A percentile compares a stretch with the other conserved stretches of the same genome.
Conservation (phyloP, 371 early-diverging fungal genomes). For the Mucor circinelloides region DNA sequence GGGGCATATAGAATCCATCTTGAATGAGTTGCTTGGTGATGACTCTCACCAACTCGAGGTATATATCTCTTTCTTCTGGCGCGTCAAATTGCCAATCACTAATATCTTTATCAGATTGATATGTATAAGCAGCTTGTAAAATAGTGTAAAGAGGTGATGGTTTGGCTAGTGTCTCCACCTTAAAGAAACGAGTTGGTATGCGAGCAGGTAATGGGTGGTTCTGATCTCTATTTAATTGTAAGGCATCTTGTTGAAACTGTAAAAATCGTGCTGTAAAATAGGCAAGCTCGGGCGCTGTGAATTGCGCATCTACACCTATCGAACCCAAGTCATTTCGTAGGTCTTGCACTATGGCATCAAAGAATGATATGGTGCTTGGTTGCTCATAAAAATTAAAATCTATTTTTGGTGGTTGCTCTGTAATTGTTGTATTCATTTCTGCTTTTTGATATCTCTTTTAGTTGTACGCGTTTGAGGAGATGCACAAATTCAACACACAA, state of each 20-base stretch:
- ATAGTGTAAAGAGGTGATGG: constrained; percentile 55
- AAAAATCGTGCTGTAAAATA: constrained; percentile 58
- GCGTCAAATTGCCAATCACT: constrained; percentile 63
- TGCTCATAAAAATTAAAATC: constrained; percentile 56
- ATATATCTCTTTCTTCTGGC: constrained; percentile 36
- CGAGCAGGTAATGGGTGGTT: constrained; percentile 38
- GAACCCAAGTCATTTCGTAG: constrained; percentile 50
- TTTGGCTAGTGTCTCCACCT: constrained; percentile 35
- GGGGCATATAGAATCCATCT: constrained; percentile 41
- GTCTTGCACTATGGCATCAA: constrained; percentile 50
- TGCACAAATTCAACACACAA: background rate
- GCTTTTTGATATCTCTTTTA: background rate
- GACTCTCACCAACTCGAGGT: constrained; percentile 47
- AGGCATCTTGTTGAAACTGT: constrained; percentile 61
- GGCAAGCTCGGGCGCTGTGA: constrained; percentile 62
- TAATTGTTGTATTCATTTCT: background rate
- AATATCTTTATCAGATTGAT: constrained; percentile 51
- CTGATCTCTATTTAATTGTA: constrained; percentile 20
- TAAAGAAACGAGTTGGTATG: constrained; percentile 62
- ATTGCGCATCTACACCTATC: constrained; percentile 39
- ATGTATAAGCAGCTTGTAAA: constrained; percentile 56
- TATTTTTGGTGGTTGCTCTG: constrained; percentile 27
- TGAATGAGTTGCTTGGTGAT: constrained; percentile 44
- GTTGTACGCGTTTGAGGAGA: background rate
- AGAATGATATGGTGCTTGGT: constrained; percentile 54